phyloP scores from a whole-genome alignment of 768 basidiomycete genomes.

The Tubosaeta sp. region DNA sequence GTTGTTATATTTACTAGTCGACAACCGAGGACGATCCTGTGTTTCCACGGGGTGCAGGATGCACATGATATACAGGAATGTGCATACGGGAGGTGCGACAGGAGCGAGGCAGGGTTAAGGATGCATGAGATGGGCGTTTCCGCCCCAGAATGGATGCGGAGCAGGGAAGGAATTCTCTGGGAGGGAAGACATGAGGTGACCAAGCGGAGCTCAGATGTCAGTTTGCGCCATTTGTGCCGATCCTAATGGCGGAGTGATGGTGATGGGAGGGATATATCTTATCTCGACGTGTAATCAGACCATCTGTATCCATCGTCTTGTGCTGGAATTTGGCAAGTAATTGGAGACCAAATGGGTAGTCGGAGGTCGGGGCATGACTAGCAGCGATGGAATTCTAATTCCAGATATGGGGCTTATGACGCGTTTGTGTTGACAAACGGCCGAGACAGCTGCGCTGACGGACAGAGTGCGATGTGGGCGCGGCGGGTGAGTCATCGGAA shows the following conservation, averaged over 20 bases:
- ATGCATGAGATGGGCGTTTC: neutral
- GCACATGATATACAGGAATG: constrained; percentile 4
- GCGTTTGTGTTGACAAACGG: constrained; percentile 10
- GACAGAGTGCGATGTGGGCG: neutral
- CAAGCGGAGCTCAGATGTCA: constrained; percentile 11
- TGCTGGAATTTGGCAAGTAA: neutral
- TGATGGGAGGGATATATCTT: constrained; percentile 14
- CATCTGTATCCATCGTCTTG: neutral
- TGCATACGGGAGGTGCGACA: constrained; percentile 1
- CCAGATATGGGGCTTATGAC: neutral
- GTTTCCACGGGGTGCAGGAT: constrained; percentile 5
- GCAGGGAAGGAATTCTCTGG: constrained; percentile 17
- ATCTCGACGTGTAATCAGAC: constrained; percentile 11
- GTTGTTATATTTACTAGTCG: neutral
- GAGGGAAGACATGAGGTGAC: constrained; percentile 2
- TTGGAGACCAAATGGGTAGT: neutral
- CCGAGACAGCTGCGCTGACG: constrained; percentile 15
- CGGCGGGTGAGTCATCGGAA: constrained; percentile 12
- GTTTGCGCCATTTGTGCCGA: constrained; percentile 5
- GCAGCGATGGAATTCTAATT: constrained; percentile 5
- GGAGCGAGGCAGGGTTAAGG: neutral
- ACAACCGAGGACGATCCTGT: constrained; percentile 7
- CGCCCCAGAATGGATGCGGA: constrained; percentile 6
- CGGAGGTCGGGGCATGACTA: constrained; percentile 11
- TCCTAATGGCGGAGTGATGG: constrained; percentile 2